Conservation (phyloP, 495 filamentous ascomycete genomes). For the Hypomontagnella monticulosa region DNA sequence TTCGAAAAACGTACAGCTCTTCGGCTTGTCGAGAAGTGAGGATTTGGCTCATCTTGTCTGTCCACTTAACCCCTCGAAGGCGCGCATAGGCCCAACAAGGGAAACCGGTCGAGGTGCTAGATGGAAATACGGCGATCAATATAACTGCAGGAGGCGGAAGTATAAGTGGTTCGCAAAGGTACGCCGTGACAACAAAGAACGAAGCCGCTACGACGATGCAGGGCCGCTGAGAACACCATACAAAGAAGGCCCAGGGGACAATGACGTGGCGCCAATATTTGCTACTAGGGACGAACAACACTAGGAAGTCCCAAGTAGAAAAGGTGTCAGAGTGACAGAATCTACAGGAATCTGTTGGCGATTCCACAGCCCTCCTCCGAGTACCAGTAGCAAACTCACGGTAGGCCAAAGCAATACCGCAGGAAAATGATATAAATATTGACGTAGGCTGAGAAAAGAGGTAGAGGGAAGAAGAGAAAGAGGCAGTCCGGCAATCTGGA, state of each 20-base stretch:
- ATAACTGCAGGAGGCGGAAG: not conserved
- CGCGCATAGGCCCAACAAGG: slow-evolving; percentile 20
- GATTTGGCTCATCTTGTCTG: slow-evolving; percentile 75
- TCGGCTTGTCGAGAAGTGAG: slow-evolving; percentile 84
- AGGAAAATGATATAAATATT: slow-evolving; percentile 1
- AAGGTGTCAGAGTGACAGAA: not conserved
- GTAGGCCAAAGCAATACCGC: not conserved
- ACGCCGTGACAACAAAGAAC: slow-evolving; percentile 16
- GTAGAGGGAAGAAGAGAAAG: not conserved
- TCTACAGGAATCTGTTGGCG: not conserved
- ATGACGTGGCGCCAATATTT: not conserved
- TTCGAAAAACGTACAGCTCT: slow-evolving; percentile 75
- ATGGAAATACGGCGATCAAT: not conserved
- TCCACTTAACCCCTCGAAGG: slow-evolving; percentile 24
- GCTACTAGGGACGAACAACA: not conserved
- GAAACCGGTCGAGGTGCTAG: not conserved
- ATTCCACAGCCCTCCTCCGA: too few species aligned
- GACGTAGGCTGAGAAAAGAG: not conserved
- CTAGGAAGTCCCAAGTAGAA: slow-evolving; percentile 1
- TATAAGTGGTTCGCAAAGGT: slow-evolving; percentile 1
- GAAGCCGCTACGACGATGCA: not conserved
- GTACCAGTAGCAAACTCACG: not conserved
- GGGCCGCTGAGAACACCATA: slow-evolving; percentile 8
- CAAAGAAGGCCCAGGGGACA: not conserved
- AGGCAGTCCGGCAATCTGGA: not conserved